A percentile compares a stretch with the other conserved stretches of the same genome.
Conservation (phyloP, 139 green algal species). For the Micractinium sp. region DNA sequence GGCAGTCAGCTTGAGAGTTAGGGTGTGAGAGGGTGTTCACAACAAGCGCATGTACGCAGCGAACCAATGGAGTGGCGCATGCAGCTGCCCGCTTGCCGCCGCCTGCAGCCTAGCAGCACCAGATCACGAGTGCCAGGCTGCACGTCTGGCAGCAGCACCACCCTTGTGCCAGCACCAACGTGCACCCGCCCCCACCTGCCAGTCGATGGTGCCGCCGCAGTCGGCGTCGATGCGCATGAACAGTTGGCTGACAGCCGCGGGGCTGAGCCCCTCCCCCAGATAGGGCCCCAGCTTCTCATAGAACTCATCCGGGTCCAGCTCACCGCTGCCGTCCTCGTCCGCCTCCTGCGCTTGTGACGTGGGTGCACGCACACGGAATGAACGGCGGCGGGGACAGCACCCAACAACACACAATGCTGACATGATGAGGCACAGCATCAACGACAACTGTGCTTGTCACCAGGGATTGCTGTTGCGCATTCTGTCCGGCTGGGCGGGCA, state of each 20-base stretch:
- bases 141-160: background rate
- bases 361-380: background rate
- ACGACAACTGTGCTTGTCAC: background rate
- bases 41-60: too few species aligned
- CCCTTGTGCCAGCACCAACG: background rate
- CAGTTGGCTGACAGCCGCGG: slow-evolving; percentile 65
- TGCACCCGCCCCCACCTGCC: slow-evolving; percentile 62
- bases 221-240: slow-evolving; percentile 94
- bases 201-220: slow-evolving; percentile 87
- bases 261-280: slow-evolving; percentile 48
- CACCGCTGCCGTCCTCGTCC: slow-evolving; percentile 80
- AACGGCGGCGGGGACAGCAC: background rate
- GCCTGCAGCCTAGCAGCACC: background rate
- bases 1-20: background rate
- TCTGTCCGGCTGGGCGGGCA: background rate
- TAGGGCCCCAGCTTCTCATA: slow-evolving; percentile 77
- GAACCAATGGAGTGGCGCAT: too few species aligned
- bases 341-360: slow-evolving; percentile 55
- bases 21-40: too few species aligned
- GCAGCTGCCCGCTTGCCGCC: background rate
- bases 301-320: slow-evolving; percentile 86
- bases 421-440: background rate
- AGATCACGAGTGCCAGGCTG: background rate
- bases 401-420: too few species aligned
- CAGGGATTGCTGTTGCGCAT: background rate